Evolutionary conservation across 2,329 filamentous ascomycete genomes (phyloP).

Genomic region (Calonectria naviculata): DNA sequence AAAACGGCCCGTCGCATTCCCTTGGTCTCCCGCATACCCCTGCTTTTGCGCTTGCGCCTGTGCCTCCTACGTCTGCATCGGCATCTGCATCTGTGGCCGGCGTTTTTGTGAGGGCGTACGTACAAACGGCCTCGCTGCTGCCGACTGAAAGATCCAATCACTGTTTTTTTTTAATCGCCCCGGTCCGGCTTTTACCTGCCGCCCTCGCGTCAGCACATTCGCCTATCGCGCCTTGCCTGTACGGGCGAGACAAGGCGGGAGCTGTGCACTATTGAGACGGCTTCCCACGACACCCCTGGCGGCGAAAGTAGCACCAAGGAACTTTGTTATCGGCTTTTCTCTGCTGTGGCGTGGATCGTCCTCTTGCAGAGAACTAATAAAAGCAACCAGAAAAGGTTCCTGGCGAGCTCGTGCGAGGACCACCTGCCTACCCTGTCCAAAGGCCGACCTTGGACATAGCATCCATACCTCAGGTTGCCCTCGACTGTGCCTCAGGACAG

Average conservation of each 20-base stretch:
- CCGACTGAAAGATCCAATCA: slow-evolving; percentile 13
- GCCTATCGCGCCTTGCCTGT: slow-evolving; percentile 17
- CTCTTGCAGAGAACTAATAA: slow-evolving; percentile 13
- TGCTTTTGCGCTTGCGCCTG: slow-evolving; percentile 4
- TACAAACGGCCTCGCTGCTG: slow-evolving; percentile 3
- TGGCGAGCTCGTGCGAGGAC: neutral
- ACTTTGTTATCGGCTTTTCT: slow-evolving; percentile 13
- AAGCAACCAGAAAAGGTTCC: neutral
- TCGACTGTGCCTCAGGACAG: neutral
- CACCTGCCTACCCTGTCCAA: neutral
- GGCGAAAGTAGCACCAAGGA: neutral
- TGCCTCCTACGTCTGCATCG: neutral
- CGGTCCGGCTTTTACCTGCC: neutral
- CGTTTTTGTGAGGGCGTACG: slow-evolving; percentile 2
- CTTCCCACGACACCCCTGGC: neutral
- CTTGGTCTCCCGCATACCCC: neutral
- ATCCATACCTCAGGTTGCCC: slow-evolving; percentile 2
- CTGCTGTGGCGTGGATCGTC: slow-evolving; percentile 15
- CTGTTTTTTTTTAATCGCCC: neutral
- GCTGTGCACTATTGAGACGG: slow-evolving; percentile 17
- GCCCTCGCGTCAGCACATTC: slow-evolving; percentile 1
- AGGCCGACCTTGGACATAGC: slow-evolving; percentile 9
- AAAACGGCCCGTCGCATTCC: slow-evolving; percentile 9
- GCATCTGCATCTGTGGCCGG: neutral
- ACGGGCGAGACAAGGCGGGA: neutral